phyloP scores from a whole-genome alignment of 1,284 basidiomycete genomes.

The Thelephora terrestris region DNA sequence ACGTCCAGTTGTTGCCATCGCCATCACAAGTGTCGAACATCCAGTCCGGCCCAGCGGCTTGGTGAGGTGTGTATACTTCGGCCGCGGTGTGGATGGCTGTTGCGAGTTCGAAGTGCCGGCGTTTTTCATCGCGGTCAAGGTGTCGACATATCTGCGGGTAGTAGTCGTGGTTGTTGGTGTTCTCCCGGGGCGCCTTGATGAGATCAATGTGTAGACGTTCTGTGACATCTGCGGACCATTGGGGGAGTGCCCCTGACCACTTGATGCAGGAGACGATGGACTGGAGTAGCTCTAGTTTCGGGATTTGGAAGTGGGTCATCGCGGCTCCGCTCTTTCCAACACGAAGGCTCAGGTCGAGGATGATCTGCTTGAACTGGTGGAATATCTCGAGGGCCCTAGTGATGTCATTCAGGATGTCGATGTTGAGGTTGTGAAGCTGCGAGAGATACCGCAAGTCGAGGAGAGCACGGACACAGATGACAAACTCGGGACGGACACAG shows the following conservation, averaged over 20 bases:
- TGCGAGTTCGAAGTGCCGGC: conserved; percentile 17
- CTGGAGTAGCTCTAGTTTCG: conserved; percentile 21
- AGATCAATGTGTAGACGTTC: conserved; percentile 20
- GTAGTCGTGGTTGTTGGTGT: conserved; percentile 19
- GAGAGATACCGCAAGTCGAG: not conserved
- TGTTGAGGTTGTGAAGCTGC: not conserved
- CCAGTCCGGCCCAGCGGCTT: too few relatives aligned
- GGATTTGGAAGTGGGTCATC: not conserved
- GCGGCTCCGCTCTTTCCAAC: not conserved
- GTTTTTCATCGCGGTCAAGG: conserved; percentile 20
- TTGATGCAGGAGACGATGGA: conserved; percentile 20
- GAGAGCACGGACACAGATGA: not conserved
- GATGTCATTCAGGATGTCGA: not conserved
- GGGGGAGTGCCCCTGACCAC: conserved; percentile 15
- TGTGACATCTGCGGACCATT: too few relatives aligned
- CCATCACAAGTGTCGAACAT: too few relatives aligned
- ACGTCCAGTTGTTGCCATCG: too few relatives aligned
- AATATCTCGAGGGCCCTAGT: not conserved
- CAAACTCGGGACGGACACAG: not conserved
- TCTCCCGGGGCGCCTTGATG: conserved; percentile 19
- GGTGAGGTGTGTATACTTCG: too few relatives aligned
- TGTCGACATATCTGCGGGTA: conserved; percentile 21
- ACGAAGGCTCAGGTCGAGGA: not conserved
- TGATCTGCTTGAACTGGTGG: not conserved
- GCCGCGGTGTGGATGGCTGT: conserved; percentile 10